Evolutionary conservation across 495 filamentous ascomycete genomes (phyloP).

Genomic region (Hypoxylon trugodes): DNA sequence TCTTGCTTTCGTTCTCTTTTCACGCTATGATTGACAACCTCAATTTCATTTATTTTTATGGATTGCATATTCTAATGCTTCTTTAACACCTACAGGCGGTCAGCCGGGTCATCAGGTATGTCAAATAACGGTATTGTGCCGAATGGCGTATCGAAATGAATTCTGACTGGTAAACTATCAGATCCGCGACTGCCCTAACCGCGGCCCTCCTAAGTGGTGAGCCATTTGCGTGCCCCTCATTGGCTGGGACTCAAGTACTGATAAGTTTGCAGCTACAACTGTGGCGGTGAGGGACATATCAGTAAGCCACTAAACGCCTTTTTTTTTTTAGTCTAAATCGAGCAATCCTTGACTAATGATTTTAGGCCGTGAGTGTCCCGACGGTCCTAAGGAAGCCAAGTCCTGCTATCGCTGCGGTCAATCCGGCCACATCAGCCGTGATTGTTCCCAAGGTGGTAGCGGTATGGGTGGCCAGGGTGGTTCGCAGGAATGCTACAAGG

Average conservation of each 20-base stretch:
- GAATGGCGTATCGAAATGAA: not conserved
- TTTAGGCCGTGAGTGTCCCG: conserved; percentile 88
- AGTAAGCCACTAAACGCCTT: conserved; percentile 61
- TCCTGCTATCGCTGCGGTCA: conserved; percentile 94
- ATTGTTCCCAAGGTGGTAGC: conserved; percentile 71
- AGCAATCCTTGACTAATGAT: conserved; percentile 19
- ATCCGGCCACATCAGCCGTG: conserved; percentile 90
- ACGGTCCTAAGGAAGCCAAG: conserved; percentile 86
- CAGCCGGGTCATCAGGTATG: conserved; percentile 61
- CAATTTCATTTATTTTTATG: not conserved
- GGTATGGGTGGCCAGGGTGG: conserved; percentile 52
- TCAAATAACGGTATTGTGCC: not conserved
- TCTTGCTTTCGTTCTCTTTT: too few species aligned
- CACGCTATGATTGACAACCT: too few species aligned
- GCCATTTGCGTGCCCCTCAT: conserved; percentile 30
- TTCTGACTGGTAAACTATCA: conserved; percentile 45
- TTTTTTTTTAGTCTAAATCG: not conserved
- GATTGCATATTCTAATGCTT: conserved; percentile 54
- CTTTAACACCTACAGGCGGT: conserved; percentile 56
- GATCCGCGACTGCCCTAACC: conserved; percentile 95
- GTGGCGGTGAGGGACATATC: conserved; percentile 82
- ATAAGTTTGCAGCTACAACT: conserved; percentile 54
- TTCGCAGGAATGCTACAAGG: conserved; percentile 89
- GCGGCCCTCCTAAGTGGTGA: conserved; percentile 90
- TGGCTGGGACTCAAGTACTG: conserved; percentile 3